Evolutionary conservation across 2,329 filamentous ascomycete species (phyloP), one percentile per base, ranked within the genome.

Genomic region (Eurotiales sp.): DNA sequence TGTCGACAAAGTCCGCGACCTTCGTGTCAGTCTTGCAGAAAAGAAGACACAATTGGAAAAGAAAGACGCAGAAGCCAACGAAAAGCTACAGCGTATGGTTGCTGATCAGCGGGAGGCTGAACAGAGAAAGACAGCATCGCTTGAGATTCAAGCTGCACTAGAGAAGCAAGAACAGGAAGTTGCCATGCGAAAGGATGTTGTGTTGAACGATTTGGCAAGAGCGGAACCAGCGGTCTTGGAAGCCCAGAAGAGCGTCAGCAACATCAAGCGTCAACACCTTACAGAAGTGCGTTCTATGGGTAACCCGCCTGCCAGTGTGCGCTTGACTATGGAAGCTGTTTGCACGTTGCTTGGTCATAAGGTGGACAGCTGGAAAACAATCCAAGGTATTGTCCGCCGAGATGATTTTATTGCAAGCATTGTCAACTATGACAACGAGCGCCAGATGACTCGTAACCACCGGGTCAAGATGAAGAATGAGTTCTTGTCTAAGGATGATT

Each of bases 401-500:
- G 93, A 97, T 63, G 92, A 97, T 66, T 99, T 99, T 72, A 97
- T 99, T 71, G 88, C 90, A 44, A 96, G 89, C 72, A 99, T 99
- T 63, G 88, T 97, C 69, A 90, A 90, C 69, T 99, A 96, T 65
- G 88, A 96, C 76, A 99, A 96, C 64, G 91, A 93, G 71, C 85
- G 79, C 67, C 87, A 93, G 70, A 97, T 99, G 92, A 99, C 92
- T 14, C 86, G 84, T 62, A 73, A 76, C 22, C 79, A 93, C 59
- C 82, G 93, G 45, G 77, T 83, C 60, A 95, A 90, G 77, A 97
- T 99, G 92, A 85, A 88, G 62, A 88, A 86, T 54, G 90, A 96
- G 37, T 99, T 88, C 72, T 74, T 99, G 55, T 90, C 88, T 12
- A 93, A 95, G 68, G 87, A 92, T 4, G 91, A 97, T 54, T 99